Percentiles rank a stretch among this genome's conserved stretches.
phyloP scores from a whole-genome alignment of 345 rosid genomes.

The Bretschneidera sinensis region DNA sequence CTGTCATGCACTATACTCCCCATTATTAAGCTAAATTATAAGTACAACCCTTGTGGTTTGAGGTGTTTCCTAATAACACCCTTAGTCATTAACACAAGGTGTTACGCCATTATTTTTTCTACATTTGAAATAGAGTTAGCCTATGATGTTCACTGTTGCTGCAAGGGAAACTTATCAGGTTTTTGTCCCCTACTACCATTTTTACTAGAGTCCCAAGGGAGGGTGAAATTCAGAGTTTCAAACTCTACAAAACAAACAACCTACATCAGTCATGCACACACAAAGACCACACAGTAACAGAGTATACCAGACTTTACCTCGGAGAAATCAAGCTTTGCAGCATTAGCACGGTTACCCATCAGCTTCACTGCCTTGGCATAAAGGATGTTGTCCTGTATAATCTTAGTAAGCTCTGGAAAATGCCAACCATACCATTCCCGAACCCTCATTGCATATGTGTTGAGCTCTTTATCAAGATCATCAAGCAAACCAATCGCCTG shows the following conservation, averaged over 20 bases:
- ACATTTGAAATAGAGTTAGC: too few relatives aligned
- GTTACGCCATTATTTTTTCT: too few relatives aligned
- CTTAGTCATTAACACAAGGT: too few relatives aligned
- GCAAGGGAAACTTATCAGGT: too few relatives aligned
- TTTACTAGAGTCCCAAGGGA: neutral
- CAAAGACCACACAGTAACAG: neutral
- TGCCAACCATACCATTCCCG: conserved; percentile 98
- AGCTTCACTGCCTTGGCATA: conserved; percentile 83
- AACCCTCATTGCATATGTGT: conserved; percentile 89
- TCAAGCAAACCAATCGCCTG: conserved; percentile 95
- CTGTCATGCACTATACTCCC: too few relatives aligned
- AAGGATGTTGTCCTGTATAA: conserved; percentile 67
- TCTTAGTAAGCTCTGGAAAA: conserved; percentile 95
- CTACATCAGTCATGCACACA: neutral
- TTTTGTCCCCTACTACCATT: too few relatives aligned
- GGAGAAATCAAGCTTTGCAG: conserved; percentile 85
- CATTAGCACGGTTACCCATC: conserved; percentile 78
- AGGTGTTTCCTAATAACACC: too few relatives aligned
- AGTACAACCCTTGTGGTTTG: too few relatives aligned
- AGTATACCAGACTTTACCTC: conserved; percentile 35
- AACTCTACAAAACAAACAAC: too few relatives aligned
- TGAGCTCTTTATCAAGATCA: conserved; percentile 94
- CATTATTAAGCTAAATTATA: too few relatives aligned
- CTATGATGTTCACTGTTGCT: too few relatives aligned
- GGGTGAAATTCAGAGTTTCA: neutral